A percentile compares a stretch with the other conserved stretches of the same genome.
These are phyloP conservation scores for Coniochaeta hoffmannii DNA, from an alignment of 2,329 filamentous ascomycete genomes.

Conservation along the genomic window DNA sequence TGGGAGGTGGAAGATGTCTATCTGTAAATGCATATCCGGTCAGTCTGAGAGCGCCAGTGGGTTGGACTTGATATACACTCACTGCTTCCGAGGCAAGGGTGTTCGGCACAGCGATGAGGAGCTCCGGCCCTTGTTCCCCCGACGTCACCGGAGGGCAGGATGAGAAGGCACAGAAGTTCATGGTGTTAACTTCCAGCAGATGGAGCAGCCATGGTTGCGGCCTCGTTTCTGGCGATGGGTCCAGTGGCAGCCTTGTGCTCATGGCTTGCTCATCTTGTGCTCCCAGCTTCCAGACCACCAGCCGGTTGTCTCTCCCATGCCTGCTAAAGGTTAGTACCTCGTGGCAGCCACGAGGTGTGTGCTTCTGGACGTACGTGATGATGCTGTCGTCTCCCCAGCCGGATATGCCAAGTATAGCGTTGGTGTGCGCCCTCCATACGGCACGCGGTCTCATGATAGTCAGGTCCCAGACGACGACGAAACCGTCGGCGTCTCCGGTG, in stretches of 20 bases:
- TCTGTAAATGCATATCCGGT: constrained; percentile 26
- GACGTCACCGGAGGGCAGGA: constrained; percentile 32
- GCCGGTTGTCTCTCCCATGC: constrained; percentile 82
- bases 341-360: background rate
- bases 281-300: constrained; percentile 75
- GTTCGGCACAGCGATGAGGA: constrained; percentile 75
- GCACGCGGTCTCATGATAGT: constrained; percentile 71
- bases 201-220: constrained; percentile 80
- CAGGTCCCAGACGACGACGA: constrained; percentile 79
- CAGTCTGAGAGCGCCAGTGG: constrained; percentile 4
- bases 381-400: constrained; percentile 66
- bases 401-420: constrained; percentile 65
- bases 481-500: constrained; percentile 86
- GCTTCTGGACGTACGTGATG: constrained; percentile 60
- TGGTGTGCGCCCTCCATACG: constrained; percentile 81
- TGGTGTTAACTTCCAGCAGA: constrained; percentile 76
- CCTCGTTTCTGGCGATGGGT: constrained; percentile 39
- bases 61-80: constrained; percentile 17
- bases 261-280: constrained; percentile 53
- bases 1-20: constrained; percentile 81
- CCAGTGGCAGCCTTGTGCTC: constrained; percentile 64
- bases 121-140: constrained; percentile 22
- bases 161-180: constrained; percentile 90
- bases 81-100: constrained; percentile 65
- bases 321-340: constrained; percentile 35